Conservation (phyloP, 306 rosid genomes). For the Glycine tomentella region DNA sequence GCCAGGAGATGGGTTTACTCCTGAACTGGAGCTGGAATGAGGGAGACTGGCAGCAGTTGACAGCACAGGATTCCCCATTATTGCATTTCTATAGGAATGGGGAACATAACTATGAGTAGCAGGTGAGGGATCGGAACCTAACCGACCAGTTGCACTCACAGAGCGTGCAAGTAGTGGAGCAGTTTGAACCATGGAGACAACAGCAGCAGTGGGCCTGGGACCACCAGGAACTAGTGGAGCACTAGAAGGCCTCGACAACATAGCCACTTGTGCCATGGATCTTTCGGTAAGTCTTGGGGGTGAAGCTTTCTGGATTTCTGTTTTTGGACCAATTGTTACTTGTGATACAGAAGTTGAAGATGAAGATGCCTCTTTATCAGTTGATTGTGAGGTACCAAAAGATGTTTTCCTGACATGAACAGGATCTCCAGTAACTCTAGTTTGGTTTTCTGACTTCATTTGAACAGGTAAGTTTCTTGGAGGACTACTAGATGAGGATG, state of each 20-base stretch:
- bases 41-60: constrained; percentile 61
- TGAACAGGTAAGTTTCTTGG: constrained; percentile 55
- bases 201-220: constrained; percentile 72
- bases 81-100: constrained; percentile 96
- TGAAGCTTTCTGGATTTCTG: constrained; percentile 66
- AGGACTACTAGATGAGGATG: constrained; percentile 69
- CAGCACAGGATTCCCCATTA: constrained; percentile 70
- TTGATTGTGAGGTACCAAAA: constrained; percentile 53
- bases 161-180: constrained; percentile 86
- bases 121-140: constrained; percentile 89
- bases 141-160: constrained; percentile 84
- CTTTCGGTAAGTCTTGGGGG: constrained; percentile 70
- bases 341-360: constrained; percentile 55
- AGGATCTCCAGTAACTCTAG: constrained; percentile 51
- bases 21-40: constrained; percentile 65
- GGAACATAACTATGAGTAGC: constrained; percentile 79
- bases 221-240: constrained; percentile 88
- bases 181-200: constrained; percentile 75
- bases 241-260: constrained; percentile 90
- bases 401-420: constrained; percentile 61
- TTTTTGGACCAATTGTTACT: constrained; percentile 52
- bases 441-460: constrained; percentile 54
- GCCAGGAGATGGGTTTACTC: constrained; percentile 61
- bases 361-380: constrained; percentile 58
- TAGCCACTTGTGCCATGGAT: constrained; percentile 58